These are phyloP conservation scores for Leccinum laetum DNA, from an alignment of 1,284 basidiomycete species.

Conservation along the genomic window DNA sequence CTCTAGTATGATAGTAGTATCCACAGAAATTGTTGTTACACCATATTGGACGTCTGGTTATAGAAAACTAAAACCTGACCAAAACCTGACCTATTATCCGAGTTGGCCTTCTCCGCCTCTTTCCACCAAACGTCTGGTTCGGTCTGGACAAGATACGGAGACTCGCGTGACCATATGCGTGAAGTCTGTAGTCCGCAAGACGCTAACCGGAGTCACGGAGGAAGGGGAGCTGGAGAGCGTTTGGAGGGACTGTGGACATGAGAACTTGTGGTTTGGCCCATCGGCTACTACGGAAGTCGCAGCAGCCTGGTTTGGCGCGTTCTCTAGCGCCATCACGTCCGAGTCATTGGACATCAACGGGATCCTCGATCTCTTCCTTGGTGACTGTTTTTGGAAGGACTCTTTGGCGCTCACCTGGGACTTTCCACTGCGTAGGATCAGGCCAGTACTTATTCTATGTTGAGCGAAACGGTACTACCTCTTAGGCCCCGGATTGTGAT, in stretches of 20 bases:
- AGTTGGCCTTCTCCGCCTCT: no score
- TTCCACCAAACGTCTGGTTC: no score
- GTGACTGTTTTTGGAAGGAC: constrained; percentile 32
- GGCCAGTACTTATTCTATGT: no score
- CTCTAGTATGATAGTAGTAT: no score
- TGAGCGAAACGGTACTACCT: no score
- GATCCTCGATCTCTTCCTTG: constrained; percentile 28
- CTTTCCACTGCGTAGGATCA: constrained; percentile 7
- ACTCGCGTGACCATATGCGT: constrained; percentile 33
- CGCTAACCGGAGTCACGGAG: constrained; percentile 44
- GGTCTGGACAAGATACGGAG: constrained; percentile 25
- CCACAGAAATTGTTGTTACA: no score
- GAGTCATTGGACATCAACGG: constrained; percentile 22
- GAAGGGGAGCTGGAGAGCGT: constrained; percentile 46
- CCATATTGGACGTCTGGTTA: no score
- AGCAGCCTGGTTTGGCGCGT: constrained; percentile 31
- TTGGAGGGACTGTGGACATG: constrained; percentile 35
- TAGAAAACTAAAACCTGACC: no score
- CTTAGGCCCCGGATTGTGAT: no score
- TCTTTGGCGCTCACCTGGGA: constrained; percentile 31
- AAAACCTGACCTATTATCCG: no score
- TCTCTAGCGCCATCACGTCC: constrained; percentile 28
- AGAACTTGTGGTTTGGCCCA: constrained; percentile 34
- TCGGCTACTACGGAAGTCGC: constrained; percentile 29
- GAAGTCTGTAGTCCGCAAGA: constrained; percentile 38